Conservation (phyloP, 2,329 filamentous ascomycete genomes). For the Pseudogymnoascus sp. region DNA sequence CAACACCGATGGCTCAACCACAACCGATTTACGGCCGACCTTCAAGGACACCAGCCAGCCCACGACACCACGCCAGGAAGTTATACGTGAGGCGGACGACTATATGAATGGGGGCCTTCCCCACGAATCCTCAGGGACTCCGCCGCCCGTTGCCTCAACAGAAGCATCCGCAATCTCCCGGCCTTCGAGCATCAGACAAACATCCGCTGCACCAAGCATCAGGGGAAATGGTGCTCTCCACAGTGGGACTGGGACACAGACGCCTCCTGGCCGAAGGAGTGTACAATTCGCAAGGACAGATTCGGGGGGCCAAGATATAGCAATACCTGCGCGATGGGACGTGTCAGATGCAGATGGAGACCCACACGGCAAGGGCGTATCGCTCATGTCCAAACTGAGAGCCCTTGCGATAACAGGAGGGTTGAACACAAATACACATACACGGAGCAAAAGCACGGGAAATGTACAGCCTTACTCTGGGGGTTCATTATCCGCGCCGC, state of each 20-base stretch:
- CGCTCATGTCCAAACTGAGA: conserved; percentile 72
- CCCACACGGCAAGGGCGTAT: conserved; percentile 52
- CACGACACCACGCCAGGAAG: conserved; percentile 11
- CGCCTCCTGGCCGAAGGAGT: conserved; percentile 47
- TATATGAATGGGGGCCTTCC: conserved; percentile 28
- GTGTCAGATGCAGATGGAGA: conserved; percentile 49
- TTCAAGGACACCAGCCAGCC: conserved; percentile 13
- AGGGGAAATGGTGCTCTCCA: neutral
- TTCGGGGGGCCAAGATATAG: conserved; percentile 37
- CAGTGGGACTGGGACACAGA: conserved; percentile 20
- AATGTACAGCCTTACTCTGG: conserved; percentile 27
- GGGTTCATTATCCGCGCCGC: conserved; percentile 34
- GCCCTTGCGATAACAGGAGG: conserved; percentile 55
- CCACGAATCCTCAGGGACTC: conserved; percentile 15
- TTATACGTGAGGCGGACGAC: conserved; percentile 22
- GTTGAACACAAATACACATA: conserved; percentile 30
- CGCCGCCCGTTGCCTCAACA: neutral
- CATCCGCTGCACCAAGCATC: conserved; percentile 1
- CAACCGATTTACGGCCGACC: conserved; percentile 12
- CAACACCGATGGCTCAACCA: conserved; percentile 16
- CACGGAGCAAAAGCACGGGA: conserved; percentile 35
- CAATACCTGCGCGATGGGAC: conserved; percentile 51
- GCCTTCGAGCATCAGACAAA: neutral
- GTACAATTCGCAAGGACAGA: conserved; percentile 65
- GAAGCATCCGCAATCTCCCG: neutral